Percentiles rank a stretch among this genome's conserved stretches.
These are phyloP conservation scores for Warburgia ugandensis DNA, from an alignment of 164 flowering plant species.

Conservation along the genomic window DNA sequence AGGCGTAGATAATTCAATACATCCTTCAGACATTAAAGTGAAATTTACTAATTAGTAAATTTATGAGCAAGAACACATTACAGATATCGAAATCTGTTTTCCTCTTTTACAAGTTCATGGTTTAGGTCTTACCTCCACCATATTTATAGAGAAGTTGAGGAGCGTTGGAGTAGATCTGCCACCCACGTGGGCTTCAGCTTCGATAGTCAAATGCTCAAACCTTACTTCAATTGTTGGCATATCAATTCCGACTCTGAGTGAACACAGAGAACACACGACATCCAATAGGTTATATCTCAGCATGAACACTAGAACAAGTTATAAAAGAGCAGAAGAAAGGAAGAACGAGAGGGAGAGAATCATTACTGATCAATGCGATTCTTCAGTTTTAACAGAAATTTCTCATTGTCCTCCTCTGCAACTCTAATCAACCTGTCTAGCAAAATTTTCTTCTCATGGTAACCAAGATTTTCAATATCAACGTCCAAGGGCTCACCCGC, in stretches of 20 bases:
- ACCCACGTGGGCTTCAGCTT: slow-evolving; percentile 46
- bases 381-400: slow-evolving; percentile 57
- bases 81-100: not conserved
- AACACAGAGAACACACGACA: not conserved
- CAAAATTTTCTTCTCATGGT: slow-evolving; percentile 30
- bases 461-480: slow-evolving; percentile 30
- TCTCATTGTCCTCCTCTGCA: slow-evolving; percentile 66
- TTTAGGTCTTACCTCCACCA: not conserved
- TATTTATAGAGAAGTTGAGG: not conserved
- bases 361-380: slow-evolving; percentile 41
- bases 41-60: not conserved
- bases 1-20: slow-evolving; percentile 7
- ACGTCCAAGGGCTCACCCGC: slow-evolving; percentile 24
- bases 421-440: slow-evolving; percentile 48
- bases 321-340: too few species aligned
- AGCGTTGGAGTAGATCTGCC: slow-evolving; percentile 47
- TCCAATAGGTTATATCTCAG: not conserved
- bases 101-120: not conserved
- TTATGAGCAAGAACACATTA: too few species aligned
- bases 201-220: slow-evolving; percentile 42
- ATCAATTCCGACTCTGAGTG: slow-evolving; percentile 50
- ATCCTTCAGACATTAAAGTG: slow-evolving; percentile 3
- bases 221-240: slow-evolving; percentile 65
- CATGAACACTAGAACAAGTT: not conserved
- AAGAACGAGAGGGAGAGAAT: not conserved